Evolutionary conservation across 2,329 filamentous ascomycete genomes (phyloP), one percentile per base, ranked within the genome.

Genomic region (Rhexocercosporidium sp.): DNA sequence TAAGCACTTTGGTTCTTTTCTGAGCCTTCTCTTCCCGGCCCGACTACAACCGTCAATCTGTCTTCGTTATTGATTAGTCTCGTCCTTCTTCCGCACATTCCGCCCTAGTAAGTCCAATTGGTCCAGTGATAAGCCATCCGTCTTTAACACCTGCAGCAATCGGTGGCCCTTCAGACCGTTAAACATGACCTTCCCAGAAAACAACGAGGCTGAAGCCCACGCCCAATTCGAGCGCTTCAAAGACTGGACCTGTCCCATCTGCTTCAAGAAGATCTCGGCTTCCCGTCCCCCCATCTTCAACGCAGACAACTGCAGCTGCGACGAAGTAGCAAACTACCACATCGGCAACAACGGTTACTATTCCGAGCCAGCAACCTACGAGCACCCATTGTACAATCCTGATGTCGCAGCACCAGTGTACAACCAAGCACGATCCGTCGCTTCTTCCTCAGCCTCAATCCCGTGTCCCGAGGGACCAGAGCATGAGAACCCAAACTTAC

Each of bases 271-370:
- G 9, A 70, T 73, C 31, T 74, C 71, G 6, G 56, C 73, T 12
- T 65, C 68, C 12, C 71, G 74, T 16, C 73, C 70, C 29, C 74
- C 73, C 1, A 39, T 69, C 61, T 71, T 70, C 69, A 75, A 73
- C 49, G 18, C 66, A 11, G 72, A 73, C 12, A 75, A 75, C 20
- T 75, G 73, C 54, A 63, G 67, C 65, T 76, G 73, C 57, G 67
- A 67, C 14, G 70, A 72, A 54, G 44, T 69, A 11, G 71, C 64
- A 34, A 44, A 49, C 20, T 59, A 59, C n/a, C 54, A 49, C 27
- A 54, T 46, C 47, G 65, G 57, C 49, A 34, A 12, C 18, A 62
- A 51, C 18, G 49, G 16, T 6, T 12, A 46, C 16, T 51, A 44
- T 20, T 47, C 37, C 14, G 51, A 64, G 25, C 29, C 63, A 7